Evolutionary conservation across 163 green algal genomes (phyloP).

Genomic region (Prototheca wickerhamii): DNA sequence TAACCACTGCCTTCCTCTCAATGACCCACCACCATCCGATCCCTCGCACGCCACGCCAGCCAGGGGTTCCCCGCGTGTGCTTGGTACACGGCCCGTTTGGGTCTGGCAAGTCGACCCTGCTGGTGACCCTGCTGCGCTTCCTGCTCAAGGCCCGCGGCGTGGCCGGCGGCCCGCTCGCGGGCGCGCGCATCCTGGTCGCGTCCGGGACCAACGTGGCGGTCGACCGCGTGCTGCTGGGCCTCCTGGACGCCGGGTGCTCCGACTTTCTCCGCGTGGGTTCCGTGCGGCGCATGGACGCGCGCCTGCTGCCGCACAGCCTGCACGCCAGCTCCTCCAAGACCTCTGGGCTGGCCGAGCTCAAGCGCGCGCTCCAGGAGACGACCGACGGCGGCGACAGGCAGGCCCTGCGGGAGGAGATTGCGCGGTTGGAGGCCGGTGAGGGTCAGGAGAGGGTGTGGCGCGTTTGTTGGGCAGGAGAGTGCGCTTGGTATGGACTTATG

Average conservation of each 20-base stretch:
- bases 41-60: not conserved
- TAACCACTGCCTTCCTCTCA: no score
- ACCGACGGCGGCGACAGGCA: conserved; percentile 5
- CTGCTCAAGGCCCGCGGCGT: conserved; percentile 25
- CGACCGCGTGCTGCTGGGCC: conserved; percentile 67
- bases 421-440: conserved; percentile 28
- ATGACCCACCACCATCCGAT: not conserved
- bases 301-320: conserved; percentile 65
- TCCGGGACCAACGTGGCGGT: conserved; percentile 87
- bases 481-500: no score
- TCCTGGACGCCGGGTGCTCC: conserved; percentile 20
- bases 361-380: conserved; percentile 49
- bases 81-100: conserved; percentile 78
- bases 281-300: conserved; percentile 58
- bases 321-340: conserved; percentile 42
- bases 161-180: conserved; percentile 1
- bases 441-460: not conserved
- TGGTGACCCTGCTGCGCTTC: conserved; percentile 67
- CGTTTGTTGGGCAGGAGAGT: no score
- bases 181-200: conserved; percentile 44
- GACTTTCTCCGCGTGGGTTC: conserved; percentile 77
- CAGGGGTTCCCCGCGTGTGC: conserved; percentile 48
- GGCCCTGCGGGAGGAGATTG: conserved; percentile 47
- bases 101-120: conserved; percentile 68
- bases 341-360: conserved; percentile 42